Conservation (phyloP, 768 basidiomycete species). For the Leccinum subgranulosum region DNA sequence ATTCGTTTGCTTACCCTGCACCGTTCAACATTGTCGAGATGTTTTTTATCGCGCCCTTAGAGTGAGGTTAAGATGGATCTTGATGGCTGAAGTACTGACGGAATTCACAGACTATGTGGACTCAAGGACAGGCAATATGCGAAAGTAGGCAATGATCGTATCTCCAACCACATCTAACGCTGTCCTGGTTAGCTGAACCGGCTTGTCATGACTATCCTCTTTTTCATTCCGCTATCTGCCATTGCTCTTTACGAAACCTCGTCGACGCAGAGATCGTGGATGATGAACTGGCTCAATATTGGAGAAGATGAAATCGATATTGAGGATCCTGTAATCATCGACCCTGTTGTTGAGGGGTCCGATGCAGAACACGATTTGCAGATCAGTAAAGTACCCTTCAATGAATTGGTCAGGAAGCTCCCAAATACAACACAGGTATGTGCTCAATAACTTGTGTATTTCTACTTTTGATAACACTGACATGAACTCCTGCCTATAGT, state of each 20-base stretch:
- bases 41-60: constrained; percentile 77
- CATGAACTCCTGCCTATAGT: constrained; percentile 39
- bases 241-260: constrained; percentile 77
- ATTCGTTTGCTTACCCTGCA: constrained; percentile 79
- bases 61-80: constrained; percentile 49
- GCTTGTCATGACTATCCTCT: constrained; percentile 71
- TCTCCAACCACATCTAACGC: not conserved
- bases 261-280: constrained; percentile 55
- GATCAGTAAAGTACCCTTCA: constrained; percentile 71
- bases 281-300: constrained; percentile 59
- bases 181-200: constrained; percentile 59
- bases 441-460: constrained; percentile 5
- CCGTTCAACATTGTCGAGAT: constrained; percentile 90
- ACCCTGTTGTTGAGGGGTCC: constrained; percentile 60
- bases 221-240: constrained; percentile 70
- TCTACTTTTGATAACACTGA: constrained; percentile 4
- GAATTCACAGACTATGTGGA: constrained; percentile 37
- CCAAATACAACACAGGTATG: constrained; percentile 71
- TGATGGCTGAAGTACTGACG: not conserved
- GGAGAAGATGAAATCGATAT: constrained; percentile 56
- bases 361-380: constrained; percentile 51
- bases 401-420: constrained; percentile 65
- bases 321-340: constrained; percentile 48
- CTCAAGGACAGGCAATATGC: constrained; percentile 56
- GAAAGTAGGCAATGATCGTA: constrained; percentile 36